phyloP scores from a whole-genome alignment of 2,329 filamentous ascomycete genomes.

The Dactylellina sp. region DNA sequence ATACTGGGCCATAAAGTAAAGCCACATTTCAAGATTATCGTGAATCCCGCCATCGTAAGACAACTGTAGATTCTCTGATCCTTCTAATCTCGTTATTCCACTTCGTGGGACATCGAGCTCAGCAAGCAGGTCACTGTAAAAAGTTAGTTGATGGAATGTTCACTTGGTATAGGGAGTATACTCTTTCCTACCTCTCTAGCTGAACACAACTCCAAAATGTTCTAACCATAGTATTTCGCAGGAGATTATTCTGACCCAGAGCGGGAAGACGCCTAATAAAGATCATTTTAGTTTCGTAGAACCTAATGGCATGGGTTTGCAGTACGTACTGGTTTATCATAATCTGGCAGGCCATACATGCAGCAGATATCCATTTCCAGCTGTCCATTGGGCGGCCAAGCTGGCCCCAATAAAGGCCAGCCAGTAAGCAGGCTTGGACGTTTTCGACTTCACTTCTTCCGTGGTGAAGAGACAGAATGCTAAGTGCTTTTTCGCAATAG shows the following conservation, averaged over 20 bases:
- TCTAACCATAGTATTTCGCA: conserved; percentile 76
- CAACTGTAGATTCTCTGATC: conserved; percentile 64
- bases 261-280: conserved; percentile 61
- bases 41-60: conserved; percentile 61
- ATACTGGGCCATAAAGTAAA: conserved; percentile 72
- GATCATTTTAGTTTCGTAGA: conserved; percentile 1
- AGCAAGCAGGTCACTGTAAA: conserved; percentile 82
- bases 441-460: conserved; percentile 84
- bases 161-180: conserved; percentile 19
- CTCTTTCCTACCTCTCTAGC: conserved; percentile 78
- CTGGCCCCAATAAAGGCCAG: conserved; percentile 89
- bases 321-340: conserved; percentile 69
- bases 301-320: background rate
- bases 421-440: conserved; percentile 85
- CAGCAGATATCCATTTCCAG: conserved; percentile 75
- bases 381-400: conserved; percentile 88
- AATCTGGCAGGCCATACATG: conserved; percentile 73
- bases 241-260: conserved; percentile 64
- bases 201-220: conserved; percentile 95
- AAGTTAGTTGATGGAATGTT: conserved; percentile 50
- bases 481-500: conserved; percentile 86
- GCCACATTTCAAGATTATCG: conserved; percentile 62
- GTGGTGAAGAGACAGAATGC: conserved; percentile 84
- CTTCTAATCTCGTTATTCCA: conserved; percentile 71
- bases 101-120: conserved; percentile 78